Evolutionary conservation across 108 stramenopile species (phyloP), one percentile per base, ranked within the genome.

Genomic region (Chaetoceros muelleri): DNA sequence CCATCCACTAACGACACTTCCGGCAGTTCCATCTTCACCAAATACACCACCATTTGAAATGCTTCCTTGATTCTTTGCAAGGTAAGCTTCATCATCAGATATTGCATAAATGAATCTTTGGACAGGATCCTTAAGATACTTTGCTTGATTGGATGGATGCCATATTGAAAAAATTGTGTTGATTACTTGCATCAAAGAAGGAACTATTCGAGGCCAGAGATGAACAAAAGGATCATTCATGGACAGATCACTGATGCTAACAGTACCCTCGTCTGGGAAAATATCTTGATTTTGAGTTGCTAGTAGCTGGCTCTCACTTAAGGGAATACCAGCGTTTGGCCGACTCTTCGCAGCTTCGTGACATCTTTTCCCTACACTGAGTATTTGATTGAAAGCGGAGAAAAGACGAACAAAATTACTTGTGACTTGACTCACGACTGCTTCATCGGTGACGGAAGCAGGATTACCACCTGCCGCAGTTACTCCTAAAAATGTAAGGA

Each of bases 21-120:
- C 90, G 21, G 90, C 90, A n/a, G 85, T 87, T 0, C 90, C 90
- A 3, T 84, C 84, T 66, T 91, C 81, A n/a, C 85, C 90, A 58
- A 91, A 91, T 21, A 91, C 90, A 24, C 90, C 90, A 8, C 85
- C 85, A 22, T 45, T 62, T 22, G 69, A 70, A 23, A 66, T 63
- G 3, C 48, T 67, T 46, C 83, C 84, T 34, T 82, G 78, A 45
- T 87, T 85, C 26, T 70, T 79, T 7, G 84, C 79, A 25, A 87
- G 57, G 55, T 74, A 87, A 1, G 85, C 92, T 53, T 93, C 92
- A 58, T 93, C 92, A 58, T 93, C 92, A 17, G 92, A 87, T 46
- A 93, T 89, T 28, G 92, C 92, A 50, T 81, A 57, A 8, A 68
- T 76, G 65, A 87, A 93, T 25, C 85, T 61, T 67, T 90, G 87